Evolutionary conservation across 495 filamentous ascomycete species (phyloP), one percentile per base, ranked within the genome.

Genomic region (Penicillium verhagenii): DNA sequence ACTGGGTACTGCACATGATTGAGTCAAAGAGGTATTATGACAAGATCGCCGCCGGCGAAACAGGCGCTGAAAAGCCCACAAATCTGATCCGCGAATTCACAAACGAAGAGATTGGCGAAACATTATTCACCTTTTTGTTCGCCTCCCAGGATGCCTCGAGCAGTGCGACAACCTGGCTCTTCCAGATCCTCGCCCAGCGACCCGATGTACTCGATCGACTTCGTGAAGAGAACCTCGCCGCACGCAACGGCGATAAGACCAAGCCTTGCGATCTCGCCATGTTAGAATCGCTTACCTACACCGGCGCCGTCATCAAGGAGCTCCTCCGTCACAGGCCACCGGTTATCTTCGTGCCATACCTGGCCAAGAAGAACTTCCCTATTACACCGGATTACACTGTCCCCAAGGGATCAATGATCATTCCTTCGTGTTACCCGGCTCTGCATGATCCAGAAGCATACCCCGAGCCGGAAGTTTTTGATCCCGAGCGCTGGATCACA

Each of bases 81-180:
- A 86, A 83, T 61, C 69, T 96, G 20, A 81, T 96, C 51, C 86
- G 92, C 42, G 81, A 87, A 20, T 97, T 97, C 68, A 85, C 83
- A 61, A 86, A 96, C 58, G 86, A 87, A 50, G 93, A 97, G 66
- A 96, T 97, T 63, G 77, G 88, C 21, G 88, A 92, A 77, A 96
- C 93, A 1, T 55, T 97, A 44, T 94, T 96, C 76, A 96, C 93
- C 33, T 96, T 97, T 79, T 82, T 97, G 37, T 97, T 97, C 71
- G 93, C 93, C 35, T 93, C 89, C 25, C 93, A 97, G 72, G 93
- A 97, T 64, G 93, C 93, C 29, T 92, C 92, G 21, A 91, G 86
- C 72, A 93, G 89, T 61, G 91, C 93, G 29, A 82, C 83, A 49
- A 96, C 91, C 33, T 96, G 92, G 89, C 73, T 96, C 21, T 94